Evolutionary conservation across 768 basidiomycete genomes (phyloP).

Genomic region (Asterophora parasitica): DNA sequence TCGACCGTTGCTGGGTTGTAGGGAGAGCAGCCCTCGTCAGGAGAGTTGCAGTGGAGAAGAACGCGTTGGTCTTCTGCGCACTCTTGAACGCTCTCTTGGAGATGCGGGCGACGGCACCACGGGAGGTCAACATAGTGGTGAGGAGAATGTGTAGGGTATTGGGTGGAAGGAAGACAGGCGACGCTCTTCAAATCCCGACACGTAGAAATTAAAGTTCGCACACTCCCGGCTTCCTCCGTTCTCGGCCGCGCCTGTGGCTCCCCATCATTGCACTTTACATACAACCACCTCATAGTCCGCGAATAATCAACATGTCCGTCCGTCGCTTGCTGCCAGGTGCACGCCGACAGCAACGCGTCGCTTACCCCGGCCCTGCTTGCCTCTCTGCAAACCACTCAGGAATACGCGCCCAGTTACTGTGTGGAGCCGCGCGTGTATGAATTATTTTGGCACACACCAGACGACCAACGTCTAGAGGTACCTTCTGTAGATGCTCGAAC

Average conservation of each 20-base stretch:
- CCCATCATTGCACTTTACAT: not conserved
- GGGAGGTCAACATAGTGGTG: constrained; percentile 77
- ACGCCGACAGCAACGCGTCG: too few relatives aligned
- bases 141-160: constrained; percentile 25
- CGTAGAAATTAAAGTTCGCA: constrained; percentile 46
- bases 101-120: constrained; percentile 82
- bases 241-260: constrained; percentile 7
- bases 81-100: constrained; percentile 78
- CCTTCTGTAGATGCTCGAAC: constrained; percentile 21
- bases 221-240: constrained; percentile 46
- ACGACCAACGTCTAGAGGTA: constrained; percentile 15
- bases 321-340: constrained; percentile 8
- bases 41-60: constrained; percentile 74
- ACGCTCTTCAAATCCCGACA: constrained; percentile 33
- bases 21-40: constrained; percentile 50
- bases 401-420: too few relatives aligned
- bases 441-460: too few relatives aligned
- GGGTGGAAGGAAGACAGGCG: constrained; percentile 22
- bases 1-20: constrained; percentile 40
- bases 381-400: too few relatives aligned
- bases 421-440: too few relatives aligned
- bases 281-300: not conserved
- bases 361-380: too few relatives aligned
- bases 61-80: constrained; percentile 71
- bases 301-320: not conserved